Base-by-base conservation (phyloP, 148 eudicot species). In the Camellia sinensis region DNA sequence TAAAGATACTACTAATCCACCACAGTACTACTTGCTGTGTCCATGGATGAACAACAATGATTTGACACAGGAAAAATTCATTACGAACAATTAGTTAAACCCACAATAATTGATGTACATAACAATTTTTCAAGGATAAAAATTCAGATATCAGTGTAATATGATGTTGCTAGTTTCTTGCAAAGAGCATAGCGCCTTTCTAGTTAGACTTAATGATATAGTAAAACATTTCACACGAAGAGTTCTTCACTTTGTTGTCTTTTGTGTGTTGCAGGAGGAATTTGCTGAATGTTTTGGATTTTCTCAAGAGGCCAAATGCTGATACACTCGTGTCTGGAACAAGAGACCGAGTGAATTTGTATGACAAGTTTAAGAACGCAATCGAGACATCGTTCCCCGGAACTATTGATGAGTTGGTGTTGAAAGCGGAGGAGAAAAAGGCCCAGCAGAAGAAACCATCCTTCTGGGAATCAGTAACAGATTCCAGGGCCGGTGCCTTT, bases 241-340 rank as follows among this genome's bases (percentile, higher is more conserved):
- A 48, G 52, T 4, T 48, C 10, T 45, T 22, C 52, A 4, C 44
- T 41, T 12, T 29, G 7, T 74, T 18, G 69, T 18, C 19, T 77
- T 74, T 76, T 44, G 37, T 63, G 6, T 80, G 41, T 79, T 87
- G 80, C 90, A 94, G 98, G 94, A 87, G 97, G 79, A 95, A 95
- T 88, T 84, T 95, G 81, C 81, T 93, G 85, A 89, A 92, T 80
- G 98, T 95, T 45, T 81, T 95, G 89, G 97, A 95, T 69, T 95
- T 95, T 86, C 88, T 95, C 54, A 89, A 92, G 85, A 90, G 87
- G 86, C 98, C 98, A 81, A 93, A 96, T 84, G 99, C 99, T 0
- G 73, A 85, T 74, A 91, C 93, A 66, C 95, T 96, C 37, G 98
- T 96, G 71, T 96, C 99, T 63, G 99, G 99, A 83, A 96, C 99